phyloP scores from a whole-genome alignment of 495 filamentous ascomycete genomes.

The Emericellopsis terricola region DNA sequence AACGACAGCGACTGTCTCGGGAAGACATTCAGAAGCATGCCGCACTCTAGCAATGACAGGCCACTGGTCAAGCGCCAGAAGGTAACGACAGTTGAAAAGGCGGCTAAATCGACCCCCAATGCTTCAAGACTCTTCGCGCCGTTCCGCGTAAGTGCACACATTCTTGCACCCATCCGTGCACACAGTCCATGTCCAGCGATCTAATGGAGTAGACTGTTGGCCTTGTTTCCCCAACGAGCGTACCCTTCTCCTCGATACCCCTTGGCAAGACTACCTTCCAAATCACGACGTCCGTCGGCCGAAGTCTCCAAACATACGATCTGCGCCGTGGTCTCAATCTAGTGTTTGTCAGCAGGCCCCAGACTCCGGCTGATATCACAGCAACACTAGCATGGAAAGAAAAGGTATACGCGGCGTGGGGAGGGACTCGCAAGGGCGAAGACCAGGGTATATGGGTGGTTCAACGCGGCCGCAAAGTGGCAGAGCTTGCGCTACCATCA shows the following conservation, averaged over 20 bases:
- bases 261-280: constrained; percentile 91
- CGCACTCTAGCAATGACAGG: constrained; percentile 29
- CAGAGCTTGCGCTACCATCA: constrained; percentile 45
- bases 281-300: constrained; percentile 85
- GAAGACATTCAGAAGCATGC: too few species aligned
- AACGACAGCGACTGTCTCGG: too few species aligned
- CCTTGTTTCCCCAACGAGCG: constrained; percentile 72
- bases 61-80: constrained; percentile 53
- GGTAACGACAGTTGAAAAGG: constrained; percentile 18
- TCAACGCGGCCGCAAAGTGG: constrained; percentile 78
- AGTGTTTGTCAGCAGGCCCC: constrained; percentile 77
- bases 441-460: constrained; percentile 77
- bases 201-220: constrained; percentile 52
- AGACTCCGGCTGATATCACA: constrained; percentile 71
- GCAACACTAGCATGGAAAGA: constrained; percentile 81
- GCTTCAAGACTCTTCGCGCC: constrained; percentile 77
- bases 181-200: constrained; percentile 1
- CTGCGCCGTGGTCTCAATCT: constrained; percentile 73
- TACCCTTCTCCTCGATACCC: constrained; percentile 76
- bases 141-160: constrained; percentile 50
- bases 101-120: constrained; percentile 12
- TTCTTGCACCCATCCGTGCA: not conserved
- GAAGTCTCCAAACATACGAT: constrained; percentile 87
- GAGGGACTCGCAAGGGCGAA: constrained; percentile 27
- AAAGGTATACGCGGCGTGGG: constrained; percentile 73